Percentiles rank a stretch among this genome's conserved stretches.
These are phyloP conservation scores for Rosa rugosa DNA, from an alignment of 306 rosid species.

Conservation along the genomic window DNA sequence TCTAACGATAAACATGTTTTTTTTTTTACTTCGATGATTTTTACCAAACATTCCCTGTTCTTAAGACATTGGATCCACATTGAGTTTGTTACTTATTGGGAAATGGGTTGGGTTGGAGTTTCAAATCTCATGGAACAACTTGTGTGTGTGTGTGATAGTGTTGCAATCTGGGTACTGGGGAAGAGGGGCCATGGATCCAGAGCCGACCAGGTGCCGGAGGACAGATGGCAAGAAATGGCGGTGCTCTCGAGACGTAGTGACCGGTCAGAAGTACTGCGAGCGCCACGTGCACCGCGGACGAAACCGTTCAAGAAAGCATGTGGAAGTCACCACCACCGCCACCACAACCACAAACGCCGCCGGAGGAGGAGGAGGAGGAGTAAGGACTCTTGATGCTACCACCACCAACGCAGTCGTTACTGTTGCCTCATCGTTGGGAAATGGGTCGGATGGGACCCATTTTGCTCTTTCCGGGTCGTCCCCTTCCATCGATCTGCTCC, in stretches of 20 bases:
- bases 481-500: constrained; percentile 61
- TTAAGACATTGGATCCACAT: neutral
- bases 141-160: constrained; percentile 33
- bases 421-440: constrained; percentile 37
- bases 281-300: constrained; percentile 96
- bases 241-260: constrained; percentile 95
- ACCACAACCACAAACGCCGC: neutral
- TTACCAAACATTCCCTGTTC: neutral
- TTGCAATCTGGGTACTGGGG: constrained; percentile 91
- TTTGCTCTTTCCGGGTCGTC: constrained; percentile 45
- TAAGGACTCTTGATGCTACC: constrained; percentile 27
- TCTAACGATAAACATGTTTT: too few relatives aligned
- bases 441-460: constrained; percentile 30
- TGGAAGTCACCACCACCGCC: constrained; percentile 82
- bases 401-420: constrained; percentile 1
- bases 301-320: constrained; percentile 99
- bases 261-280: constrained; percentile 97
- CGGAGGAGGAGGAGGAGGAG: constrained; percentile 21
- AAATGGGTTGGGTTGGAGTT: neutral
- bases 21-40: neutral
- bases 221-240: constrained; percentile 98
- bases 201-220: constrained; percentile 95
- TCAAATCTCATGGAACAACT: neutral
- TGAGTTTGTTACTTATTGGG: neutral
- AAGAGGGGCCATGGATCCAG: constrained; percentile 91